These are phyloP conservation scores for Phytopythium helicoides DNA, from an alignment of 352 stramenopile genomes.

Conservation along the genomic window DNA sequence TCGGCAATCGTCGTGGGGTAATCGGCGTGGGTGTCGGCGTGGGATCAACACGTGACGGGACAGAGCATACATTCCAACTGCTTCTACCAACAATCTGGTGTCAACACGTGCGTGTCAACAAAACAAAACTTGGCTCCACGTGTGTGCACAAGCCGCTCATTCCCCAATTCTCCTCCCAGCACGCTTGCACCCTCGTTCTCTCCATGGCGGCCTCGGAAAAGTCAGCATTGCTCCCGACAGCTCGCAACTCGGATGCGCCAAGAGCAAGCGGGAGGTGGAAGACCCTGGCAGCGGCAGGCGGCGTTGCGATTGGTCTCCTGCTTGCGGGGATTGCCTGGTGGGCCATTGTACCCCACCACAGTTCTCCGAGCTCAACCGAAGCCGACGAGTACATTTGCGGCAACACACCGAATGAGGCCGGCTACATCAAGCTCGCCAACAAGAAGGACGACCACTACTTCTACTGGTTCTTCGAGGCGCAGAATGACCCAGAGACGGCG, in stretches of 20 bases:
- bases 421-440: slow-evolving; percentile 41
- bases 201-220: not conserved
- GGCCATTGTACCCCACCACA: not conserved
- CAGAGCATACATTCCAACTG: too few relatives aligned
- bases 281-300: not conserved
- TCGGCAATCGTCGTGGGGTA: too few relatives aligned
- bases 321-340: not conserved
- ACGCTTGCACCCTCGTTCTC: not conserved
- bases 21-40: too few relatives aligned
- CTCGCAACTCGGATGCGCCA: not conserved
- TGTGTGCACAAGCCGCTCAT: not conserved
- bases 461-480: slow-evolving; percentile 57
- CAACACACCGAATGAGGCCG: slow-evolving; percentile 6
- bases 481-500: too few relatives aligned
- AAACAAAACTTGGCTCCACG: too few relatives aligned
- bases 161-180: not conserved
- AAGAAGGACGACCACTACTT: slow-evolving; percentile 53
- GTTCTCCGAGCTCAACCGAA: not conserved
- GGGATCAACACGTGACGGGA: too few relatives aligned
- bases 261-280: not conserved
- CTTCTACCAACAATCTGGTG: too few relatives aligned
- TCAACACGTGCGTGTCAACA: slow-evolving; percentile 1
- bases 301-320: not conserved
- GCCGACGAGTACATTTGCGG: not conserved
- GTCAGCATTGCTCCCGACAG: not conserved